Evolutionary conservation across 352 stramenopile species (phyloP).

Genomic region (Globisporangium sylvaticum): DNA sequence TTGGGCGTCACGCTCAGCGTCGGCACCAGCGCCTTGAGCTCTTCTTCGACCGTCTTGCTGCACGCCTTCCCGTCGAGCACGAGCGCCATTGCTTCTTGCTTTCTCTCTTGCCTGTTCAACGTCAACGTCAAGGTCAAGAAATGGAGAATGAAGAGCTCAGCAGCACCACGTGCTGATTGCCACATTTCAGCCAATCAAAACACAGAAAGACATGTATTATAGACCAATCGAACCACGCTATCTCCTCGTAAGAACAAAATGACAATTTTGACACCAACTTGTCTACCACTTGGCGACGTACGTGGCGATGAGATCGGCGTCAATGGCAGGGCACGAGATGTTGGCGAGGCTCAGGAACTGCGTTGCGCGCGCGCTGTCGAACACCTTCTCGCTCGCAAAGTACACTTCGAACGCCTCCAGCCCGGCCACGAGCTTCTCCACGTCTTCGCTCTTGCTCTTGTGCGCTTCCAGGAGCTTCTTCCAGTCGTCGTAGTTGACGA

Average conservation of each 20-base stretch:
- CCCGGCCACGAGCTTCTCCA: slow-evolving; percentile 57
- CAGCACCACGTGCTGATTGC: neutral
- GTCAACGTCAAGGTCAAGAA: slow-evolving; percentile 3
- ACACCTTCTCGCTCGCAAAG: slow-evolving; percentile 58
- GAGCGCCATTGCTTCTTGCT: slow-evolving; percentile 5
- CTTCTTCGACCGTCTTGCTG: slow-evolving; percentile 54
- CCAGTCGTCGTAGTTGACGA: slow-evolving; percentile 39
- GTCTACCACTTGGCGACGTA: slow-evolving; percentile 41
- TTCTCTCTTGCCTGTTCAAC: slow-evolving; percentile 5
- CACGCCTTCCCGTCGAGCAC: slow-evolving; percentile 62
- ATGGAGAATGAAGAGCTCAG: neutral
- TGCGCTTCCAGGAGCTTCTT: slow-evolving; percentile 30
- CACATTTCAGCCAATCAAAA: slow-evolving; percentile 12
- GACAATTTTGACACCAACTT: neutral
- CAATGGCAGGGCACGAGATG: slow-evolving; percentile 42
- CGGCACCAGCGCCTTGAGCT: slow-evolving; percentile 52
- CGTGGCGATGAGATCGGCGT: slow-evolving; percentile 34
- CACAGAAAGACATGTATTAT: slow-evolving; percentile 6
- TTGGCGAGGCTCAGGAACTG: slow-evolving; percentile 32
- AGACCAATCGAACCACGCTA: neutral
- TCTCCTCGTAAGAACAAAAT: neutral
- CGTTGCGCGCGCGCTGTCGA: slow-evolving; percentile 47
- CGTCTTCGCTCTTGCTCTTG: slow-evolving; percentile 25
- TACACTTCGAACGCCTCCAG: slow-evolving; percentile 69
- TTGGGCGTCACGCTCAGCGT: slow-evolving; percentile 50